Percentiles rank a stretch among this genome's conserved stretches.
Conservation (phyloP, 257 asterid species). For the Solanum lycopersicoides region DNA sequence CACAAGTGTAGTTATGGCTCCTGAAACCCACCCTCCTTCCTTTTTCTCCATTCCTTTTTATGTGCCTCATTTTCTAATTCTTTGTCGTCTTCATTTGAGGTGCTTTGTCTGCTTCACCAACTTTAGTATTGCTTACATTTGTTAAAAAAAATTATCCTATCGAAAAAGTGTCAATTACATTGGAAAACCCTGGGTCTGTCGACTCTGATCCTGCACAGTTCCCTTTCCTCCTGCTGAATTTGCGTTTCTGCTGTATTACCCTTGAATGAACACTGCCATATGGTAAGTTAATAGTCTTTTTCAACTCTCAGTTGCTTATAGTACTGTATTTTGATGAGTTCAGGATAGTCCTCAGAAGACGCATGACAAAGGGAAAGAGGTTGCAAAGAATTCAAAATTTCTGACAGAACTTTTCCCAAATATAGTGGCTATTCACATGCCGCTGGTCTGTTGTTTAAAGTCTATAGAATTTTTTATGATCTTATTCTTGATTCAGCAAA, state of each 20-base stretch:
- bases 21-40: no score
- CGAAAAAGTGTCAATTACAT: not conserved
- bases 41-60: no score
- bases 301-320: not conserved
- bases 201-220: not conserved
- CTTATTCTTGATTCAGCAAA: not conserved
- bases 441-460: slow-evolving; percentile 44
- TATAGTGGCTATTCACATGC: slow-evolving; percentile 71
- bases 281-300: not conserved
- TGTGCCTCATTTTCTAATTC: not conserved
- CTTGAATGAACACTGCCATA: not conserved
- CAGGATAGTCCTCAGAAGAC: slow-evolving; percentile 82
- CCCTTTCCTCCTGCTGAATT: not conserved
- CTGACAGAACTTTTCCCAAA: slow-evolving; percentile 71
- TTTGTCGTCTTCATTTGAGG: not conserved
- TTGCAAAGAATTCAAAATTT: slow-evolving; percentile 61
- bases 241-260: not conserved
- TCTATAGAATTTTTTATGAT: not conserved
- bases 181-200: not conserved
- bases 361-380: slow-evolving; percentile 68
- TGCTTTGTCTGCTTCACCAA: not conserved
- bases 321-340: slow-evolving; percentile 5
- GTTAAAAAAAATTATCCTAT: not conserved
- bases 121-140: not conserved
- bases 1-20: no score